phyloP scores from a whole-genome alignment of 805 yeast species.

The Schwanniomyces sp. region DNA sequence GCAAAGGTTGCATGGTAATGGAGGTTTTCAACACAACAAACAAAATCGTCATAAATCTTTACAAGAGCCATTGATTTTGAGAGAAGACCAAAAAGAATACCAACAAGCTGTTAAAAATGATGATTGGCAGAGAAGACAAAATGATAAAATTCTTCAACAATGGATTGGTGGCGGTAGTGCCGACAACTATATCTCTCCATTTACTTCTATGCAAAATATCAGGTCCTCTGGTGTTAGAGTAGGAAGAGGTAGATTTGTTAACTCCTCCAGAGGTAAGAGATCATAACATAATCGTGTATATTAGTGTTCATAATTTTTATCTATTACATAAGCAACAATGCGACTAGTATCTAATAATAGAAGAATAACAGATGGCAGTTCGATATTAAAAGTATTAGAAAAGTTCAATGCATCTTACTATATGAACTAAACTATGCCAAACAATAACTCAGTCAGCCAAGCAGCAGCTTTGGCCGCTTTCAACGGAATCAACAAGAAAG shows the following conservation, averaged over 20 bases:
- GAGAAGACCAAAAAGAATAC: slow-evolving; percentile 96
- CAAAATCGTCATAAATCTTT: slow-evolving; percentile 51
- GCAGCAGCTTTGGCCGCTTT: slow-evolving; percentile 49
- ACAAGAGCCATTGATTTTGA: slow-evolving; percentile 55
- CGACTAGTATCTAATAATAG: background rate
- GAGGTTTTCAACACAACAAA: slow-evolving; percentile 74
- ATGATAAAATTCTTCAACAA: slow-evolving; percentile 80
- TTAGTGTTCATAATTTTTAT: background rate
- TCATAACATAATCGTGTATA: slow-evolving; percentile 8
- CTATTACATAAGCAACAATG: background rate
- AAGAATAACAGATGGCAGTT: background rate
- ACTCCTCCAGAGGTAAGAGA: slow-evolving; percentile 48
- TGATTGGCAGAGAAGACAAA: slow-evolving; percentile 81
- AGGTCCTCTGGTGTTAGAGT: slow-evolving; percentile 67
- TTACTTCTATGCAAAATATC: slow-evolving; percentile 42
- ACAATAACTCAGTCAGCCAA: slow-evolving; percentile 28
- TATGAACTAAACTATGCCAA: slow-evolving; percentile 3
- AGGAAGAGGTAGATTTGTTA: slow-evolving; percentile 83
- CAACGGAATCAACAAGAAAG: slow-evolving; percentile 15
- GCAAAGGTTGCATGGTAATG: slow-evolving; percentile 72
- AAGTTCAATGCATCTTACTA: background rate
- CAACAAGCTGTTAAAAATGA: slow-evolving; percentile 83
- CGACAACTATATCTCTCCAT: slow-evolving; percentile 86
- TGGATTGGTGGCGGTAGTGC: slow-evolving; percentile 97
- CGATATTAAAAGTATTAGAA: background rate